Evolutionary conservation across 2,329 filamentous ascomycete species (phyloP).

Genomic region (Clarireedia paspali): DNA sequence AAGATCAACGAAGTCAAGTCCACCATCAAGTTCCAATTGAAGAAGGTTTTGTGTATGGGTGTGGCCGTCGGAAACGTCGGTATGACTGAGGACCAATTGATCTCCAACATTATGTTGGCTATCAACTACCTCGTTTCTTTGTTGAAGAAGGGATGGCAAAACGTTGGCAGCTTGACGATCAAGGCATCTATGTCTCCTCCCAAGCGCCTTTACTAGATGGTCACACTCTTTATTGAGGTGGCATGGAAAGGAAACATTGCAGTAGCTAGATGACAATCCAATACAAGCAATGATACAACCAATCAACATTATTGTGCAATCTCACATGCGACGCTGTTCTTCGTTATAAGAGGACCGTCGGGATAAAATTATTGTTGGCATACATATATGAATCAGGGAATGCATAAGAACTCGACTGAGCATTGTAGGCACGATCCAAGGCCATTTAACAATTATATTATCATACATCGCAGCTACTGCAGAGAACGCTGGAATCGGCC

Average conservation of each 20-base stretch:
- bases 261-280: slow-evolving; percentile 23
- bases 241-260: slow-evolving; percentile 16
- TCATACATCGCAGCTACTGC: too few species aligned
- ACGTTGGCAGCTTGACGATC: slow-evolving; percentile 98
- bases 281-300: slow-evolving; percentile 13
- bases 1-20: slow-evolving; percentile 99
- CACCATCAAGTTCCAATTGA: slow-evolving; percentile 99
- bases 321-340: too few species aligned
- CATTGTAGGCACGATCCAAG: too few species aligned
- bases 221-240: slow-evolving; percentile 25
- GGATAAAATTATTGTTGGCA: too few species aligned
- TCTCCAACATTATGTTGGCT: slow-evolving; percentile 98
- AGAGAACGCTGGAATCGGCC: too few species aligned
- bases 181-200: slow-evolving; percentile 99
- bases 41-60: slow-evolving; percentile 99
- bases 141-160: slow-evolving; percentile 99
- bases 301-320: background rate
- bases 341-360: too few species aligned
- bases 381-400: too few species aligned
- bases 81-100: slow-evolving; percentile 92
- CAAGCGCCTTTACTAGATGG: slow-evolving; percentile 84
- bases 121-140: slow-evolving; percentile 99
- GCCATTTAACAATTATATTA: too few species aligned
- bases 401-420: too few species aligned
- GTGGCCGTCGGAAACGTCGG: slow-evolving; percentile 97